A percentile compares a stretch with the other conserved stretches of the same genome.
These are phyloP conservation scores for Didymella sp. DNA, from an alignment of 2,329 filamentous ascomycete genomes.

Conservation along the genomic window DNA sequence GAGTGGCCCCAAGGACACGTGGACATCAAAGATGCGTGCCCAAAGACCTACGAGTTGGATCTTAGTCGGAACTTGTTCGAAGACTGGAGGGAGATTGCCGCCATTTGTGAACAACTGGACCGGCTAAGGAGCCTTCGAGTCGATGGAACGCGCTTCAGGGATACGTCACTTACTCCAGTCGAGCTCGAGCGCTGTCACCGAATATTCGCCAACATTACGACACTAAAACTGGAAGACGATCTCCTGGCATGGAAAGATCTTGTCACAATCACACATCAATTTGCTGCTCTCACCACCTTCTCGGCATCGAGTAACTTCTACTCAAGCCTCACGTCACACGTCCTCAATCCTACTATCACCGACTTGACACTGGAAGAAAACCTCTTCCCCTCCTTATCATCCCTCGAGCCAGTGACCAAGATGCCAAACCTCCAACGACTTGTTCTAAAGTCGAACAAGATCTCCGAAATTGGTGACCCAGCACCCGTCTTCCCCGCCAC, in stretches of 20 bases:
- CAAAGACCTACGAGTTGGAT: constrained; percentile 75
- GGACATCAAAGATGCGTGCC: constrained; percentile 64
- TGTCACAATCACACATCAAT: constrained; percentile 56
- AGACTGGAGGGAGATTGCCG: constrained; percentile 68
- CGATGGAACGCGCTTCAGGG: constrained; percentile 75
- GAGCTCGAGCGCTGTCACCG: constrained; percentile 34
- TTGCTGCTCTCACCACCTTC: constrained; percentile 63
- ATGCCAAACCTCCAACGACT: constrained; percentile 61
- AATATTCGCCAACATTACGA: constrained; percentile 51
- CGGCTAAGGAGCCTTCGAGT: constrained; percentile 70
- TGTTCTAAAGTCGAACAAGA: constrained; percentile 76
- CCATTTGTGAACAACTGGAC: constrained; percentile 75
- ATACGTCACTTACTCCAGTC: constrained; percentile 32
- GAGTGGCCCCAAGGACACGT: constrained; percentile 41
- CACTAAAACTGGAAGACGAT: constrained; percentile 59
- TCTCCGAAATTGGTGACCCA: constrained; percentile 55
- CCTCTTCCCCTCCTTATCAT: constrained; percentile 65
- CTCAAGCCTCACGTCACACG: constrained; percentile 39
- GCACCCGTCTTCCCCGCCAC: constrained; percentile 40
- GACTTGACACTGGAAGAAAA: constrained; percentile 77
- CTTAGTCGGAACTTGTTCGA: constrained; percentile 84
- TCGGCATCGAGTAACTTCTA: constrained; percentile 52
- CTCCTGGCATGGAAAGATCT: constrained; percentile 51
- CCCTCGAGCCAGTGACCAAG: constrained; percentile 65
- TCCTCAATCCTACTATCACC: constrained; percentile 62